Base-by-base conservation (phyloP, 2,329 filamentous ascomycete genomes). In the Fonsecaea erecta region DNA sequence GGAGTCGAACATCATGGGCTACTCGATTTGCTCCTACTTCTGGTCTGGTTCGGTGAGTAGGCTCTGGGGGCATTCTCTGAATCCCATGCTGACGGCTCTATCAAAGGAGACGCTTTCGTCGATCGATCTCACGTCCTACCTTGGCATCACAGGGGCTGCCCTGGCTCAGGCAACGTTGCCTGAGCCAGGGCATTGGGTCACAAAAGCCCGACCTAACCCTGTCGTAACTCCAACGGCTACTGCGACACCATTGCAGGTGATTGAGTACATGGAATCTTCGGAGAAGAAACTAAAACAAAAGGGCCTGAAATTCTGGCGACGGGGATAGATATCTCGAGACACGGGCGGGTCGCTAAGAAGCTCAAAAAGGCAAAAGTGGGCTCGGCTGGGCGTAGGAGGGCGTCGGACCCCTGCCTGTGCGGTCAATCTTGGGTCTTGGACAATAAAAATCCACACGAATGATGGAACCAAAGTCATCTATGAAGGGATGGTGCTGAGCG, bases 41-140 rank as follows among this genome's bases (percentile, higher is more conserved):
- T 58, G 55, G 55, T 58, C 55, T 16, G 55, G 55, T 11, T 58
- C 55, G 55, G 55, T 58, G 14, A 75, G 71, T 12, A 5, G 2
- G 8, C 2, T 28, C 24, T 18, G 7, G 18, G 16, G 11, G 35
- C 35, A 14, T 37, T 37, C 8, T 9, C 8, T 37, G 14, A 14
- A 9, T 2, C 16, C 46, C 14, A 8, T 24, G 46, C 16, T 51
- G n/a, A 37, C 35, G 4, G 4, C 35, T 16, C 11, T 3, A 14
- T 37, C 46, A 51, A 24, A 51, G 46, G 46, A 51, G n/a, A 51
- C 46, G n/a, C 46, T 51, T 21, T 51, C 46, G 24, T 51, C 46
- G 9, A 51, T 51, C 14, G 46, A 51, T 18, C 46, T 51, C 18
- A 51, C 46, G 9, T 51, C 46, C 46, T 51, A 51, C 46, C 46